These are phyloP conservation scores for Hyaloscypha hepaticicola DNA, from an alignment of 495 filamentous ascomycete species.

Conservation along the genomic window DNA sequence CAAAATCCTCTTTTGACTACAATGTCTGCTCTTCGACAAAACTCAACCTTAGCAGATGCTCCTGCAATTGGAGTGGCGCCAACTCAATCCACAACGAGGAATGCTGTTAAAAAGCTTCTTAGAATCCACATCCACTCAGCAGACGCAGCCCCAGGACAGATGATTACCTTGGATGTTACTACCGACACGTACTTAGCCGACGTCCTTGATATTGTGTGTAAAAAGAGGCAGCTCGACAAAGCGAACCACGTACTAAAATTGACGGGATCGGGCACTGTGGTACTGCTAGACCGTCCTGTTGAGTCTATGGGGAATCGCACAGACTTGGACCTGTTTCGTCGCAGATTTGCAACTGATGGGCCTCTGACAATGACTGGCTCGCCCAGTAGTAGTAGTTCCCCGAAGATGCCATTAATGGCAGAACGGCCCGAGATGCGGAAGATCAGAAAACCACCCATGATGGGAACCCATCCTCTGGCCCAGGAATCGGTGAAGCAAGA, in stretches of 20 bases:
- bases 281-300: conserved; percentile 79
- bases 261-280: conserved; percentile 77
- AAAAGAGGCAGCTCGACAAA: conserved; percentile 86
- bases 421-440: conserved; percentile 58
- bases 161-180: conserved; percentile 78
- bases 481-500: conserved; percentile 67
- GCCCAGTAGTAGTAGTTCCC: conserved; percentile 70
- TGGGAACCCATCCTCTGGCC: conserved; percentile 72
- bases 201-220: conserved; percentile 86
- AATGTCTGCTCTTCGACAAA: conserved; percentile 50
- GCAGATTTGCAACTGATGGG: conserved; percentile 79
- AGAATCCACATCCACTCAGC: conserved; percentile 75
- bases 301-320: conserved; percentile 80
- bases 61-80: conserved; percentile 48
- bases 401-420: conserved; percentile 72
- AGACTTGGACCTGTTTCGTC: conserved; percentile 82
- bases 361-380: conserved; percentile 74
- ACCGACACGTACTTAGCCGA: conserved; percentile 95
- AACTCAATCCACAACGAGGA: conserved; percentile 61
- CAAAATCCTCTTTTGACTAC: conserved; percentile 59
- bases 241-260: conserved; percentile 86
- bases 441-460: conserved; percentile 61
- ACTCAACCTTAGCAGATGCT: conserved; percentile 60
- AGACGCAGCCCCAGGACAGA: conserved; percentile 58
- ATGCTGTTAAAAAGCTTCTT: conserved; percentile 81